Evolutionary conservation across 2,329 filamentous ascomycete genomes (phyloP).

Genomic region (Arthrinium puccinioides): DNA sequence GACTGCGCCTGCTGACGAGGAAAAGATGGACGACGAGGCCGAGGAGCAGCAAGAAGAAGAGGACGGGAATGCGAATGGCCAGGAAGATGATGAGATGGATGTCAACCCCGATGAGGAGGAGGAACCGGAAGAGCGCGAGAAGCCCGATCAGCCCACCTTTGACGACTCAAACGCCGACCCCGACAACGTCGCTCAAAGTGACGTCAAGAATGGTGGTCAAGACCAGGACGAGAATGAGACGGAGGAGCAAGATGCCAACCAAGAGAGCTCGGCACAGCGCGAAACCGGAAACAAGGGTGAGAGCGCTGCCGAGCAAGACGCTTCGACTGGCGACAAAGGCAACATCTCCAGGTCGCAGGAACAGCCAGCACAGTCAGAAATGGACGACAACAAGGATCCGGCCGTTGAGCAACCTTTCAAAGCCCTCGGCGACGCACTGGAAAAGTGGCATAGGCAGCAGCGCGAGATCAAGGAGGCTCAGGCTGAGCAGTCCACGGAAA

Average conservation of each 20-base stretch:
- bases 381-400: conserved; percentile 32
- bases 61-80: conserved; percentile 15
- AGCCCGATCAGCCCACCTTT: conserved; percentile 12
- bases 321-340: conserved; percentile 57
- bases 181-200: conserved; percentile 57
- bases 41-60: conserved; percentile 37
- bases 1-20: conserved; percentile 34
- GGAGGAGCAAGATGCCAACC: conserved; percentile 54
- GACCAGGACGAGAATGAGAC: conserved; percentile 58
- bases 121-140: conserved; percentile 23
- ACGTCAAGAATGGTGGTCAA: conserved; percentile 56
- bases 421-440: conserved; percentile 86
- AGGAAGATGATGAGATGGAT: conserved; percentile 27
- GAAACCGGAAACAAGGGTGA: conserved; percentile 62
- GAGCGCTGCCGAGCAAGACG: conserved; percentile 55
- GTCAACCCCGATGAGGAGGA: conserved; percentile 23
- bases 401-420: conserved; percentile 69
- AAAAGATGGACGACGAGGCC: conserved; percentile 46
- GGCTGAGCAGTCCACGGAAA: conserved; percentile 43
- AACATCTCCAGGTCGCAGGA: conserved; percentile 41
- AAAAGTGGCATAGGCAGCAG: conserved; percentile 87
- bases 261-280: conserved; percentile 53
- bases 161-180: conserved; percentile 46
- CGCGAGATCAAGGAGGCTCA: conserved; percentile 67
- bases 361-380: conserved; percentile 33